These are phyloP conservation scores for Myxozyma udenii DNA, from an alignment of 805 yeast genomes.

Conservation along the genomic window DNA sequence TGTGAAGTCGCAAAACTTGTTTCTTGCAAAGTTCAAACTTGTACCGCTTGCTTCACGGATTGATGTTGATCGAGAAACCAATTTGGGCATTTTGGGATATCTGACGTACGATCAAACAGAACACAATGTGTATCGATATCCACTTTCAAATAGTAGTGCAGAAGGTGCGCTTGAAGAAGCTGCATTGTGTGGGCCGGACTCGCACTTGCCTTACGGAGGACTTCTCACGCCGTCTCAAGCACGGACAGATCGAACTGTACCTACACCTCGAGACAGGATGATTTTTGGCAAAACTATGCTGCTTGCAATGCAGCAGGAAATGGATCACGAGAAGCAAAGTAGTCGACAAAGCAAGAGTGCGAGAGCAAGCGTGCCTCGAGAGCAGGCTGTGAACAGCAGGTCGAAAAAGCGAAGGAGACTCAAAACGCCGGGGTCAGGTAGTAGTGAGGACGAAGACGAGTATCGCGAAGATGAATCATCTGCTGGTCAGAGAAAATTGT, in stretches of 20 bases:
- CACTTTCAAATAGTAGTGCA: neutral
- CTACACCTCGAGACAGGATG: constrained; percentile 30
- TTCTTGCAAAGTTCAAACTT: constrained; percentile 15
- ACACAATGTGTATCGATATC: constrained; percentile 2
- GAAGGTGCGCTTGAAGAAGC: neutral
- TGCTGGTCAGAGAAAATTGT: neutral
- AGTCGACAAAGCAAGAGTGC: neutral
- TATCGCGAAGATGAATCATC: neutral
- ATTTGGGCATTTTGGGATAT: constrained; percentile 22
- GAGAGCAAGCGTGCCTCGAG: neutral
- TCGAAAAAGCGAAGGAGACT: neutral
- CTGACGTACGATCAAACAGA: constrained; percentile 16
- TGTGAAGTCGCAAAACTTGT: constrained; percentile 6
- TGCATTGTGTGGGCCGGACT: too few species aligned
- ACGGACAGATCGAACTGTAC: constrained; percentile 41
- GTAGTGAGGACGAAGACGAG: neutral
- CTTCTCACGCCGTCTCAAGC: constrained; percentile 33
- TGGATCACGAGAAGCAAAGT: too few species aligned
- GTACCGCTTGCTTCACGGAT: constrained; percentile 18
- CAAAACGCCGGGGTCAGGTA: neutral
- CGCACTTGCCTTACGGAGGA: constrained; percentile 28
- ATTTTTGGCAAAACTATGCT: constrained; percentile 30
- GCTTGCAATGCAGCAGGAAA: constrained; percentile 19
- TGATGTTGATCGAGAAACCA: constrained; percentile 16
- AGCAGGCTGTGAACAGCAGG: too few species aligned